These are phyloP conservation scores for Blastocystis sp. DNA, from an alignment of 352 stramenopile species.

Conservation along the genomic window DNA sequence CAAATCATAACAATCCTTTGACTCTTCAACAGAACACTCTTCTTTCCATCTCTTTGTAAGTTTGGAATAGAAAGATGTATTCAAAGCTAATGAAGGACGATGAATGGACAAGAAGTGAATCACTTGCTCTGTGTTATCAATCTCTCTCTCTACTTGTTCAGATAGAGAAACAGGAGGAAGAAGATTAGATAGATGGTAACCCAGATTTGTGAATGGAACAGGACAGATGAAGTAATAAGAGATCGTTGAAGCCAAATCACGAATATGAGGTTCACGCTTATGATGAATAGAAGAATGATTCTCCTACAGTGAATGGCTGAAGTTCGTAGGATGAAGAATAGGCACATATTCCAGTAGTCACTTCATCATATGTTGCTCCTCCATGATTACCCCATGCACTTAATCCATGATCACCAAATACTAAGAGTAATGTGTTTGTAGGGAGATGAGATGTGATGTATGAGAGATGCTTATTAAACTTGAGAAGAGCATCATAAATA, in stretches of 20 bases:
- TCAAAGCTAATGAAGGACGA: neutral
- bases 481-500: neutral
- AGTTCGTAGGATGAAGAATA: neutral
- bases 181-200: neutral
- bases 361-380: slow-evolving; percentile 28
- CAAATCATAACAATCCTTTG: no score
- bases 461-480: slow-evolving; percentile 38
- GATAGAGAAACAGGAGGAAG: neutral
- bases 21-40: neutral
- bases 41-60: neutral
- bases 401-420: slow-evolving; percentile 56
- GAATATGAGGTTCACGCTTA: slow-evolving; percentile 34
- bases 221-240: neutral
- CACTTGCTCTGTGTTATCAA: neutral
- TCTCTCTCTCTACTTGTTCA: neutral
- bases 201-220: slow-evolving; percentile 34
- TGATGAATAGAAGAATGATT: neutral
- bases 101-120: neutral
- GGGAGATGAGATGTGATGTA: neutral
- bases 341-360: slow-evolving; percentile 42
- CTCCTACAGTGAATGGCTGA: neutral
- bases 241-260: slow-evolving; percentile 28
- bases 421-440: slow-evolving; percentile 30
- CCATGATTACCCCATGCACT: slow-evolving; percentile 20
- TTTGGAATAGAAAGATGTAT: no score